A percentile compares a stretch with the other conserved stretches of the same genome.
Conservation (phyloP, 805 yeast genomes). For the Candida multigemmis region DNA sequence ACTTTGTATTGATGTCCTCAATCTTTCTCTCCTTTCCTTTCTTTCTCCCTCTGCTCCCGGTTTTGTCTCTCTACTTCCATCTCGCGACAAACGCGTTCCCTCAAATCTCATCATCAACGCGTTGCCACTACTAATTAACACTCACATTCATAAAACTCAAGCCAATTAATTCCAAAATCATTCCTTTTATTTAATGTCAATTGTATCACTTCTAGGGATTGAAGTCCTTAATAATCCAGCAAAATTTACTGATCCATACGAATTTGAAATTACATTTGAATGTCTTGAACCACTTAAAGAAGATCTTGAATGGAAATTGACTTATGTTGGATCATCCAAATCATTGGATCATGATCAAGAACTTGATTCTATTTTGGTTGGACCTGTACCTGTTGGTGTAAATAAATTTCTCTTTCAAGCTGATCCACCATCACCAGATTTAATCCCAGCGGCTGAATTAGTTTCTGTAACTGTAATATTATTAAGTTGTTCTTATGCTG, state of each 20-base stretch:
- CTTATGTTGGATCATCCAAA: constrained; percentile 93
- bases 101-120: too few relatives aligned
- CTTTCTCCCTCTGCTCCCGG: too few relatives aligned
- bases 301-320: constrained; percentile 95
- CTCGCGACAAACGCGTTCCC: too few relatives aligned
- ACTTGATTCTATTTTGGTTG: constrained; percentile 90
- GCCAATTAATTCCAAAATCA: too few relatives aligned
- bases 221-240: constrained; percentile 94
- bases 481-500: constrained; percentile 87
- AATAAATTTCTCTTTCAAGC: constrained; percentile 90
- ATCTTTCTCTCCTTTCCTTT: too few relatives aligned
- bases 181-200: too few relatives aligned
- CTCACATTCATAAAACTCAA: too few relatives aligned
- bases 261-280: constrained; percentile 95
- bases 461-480: constrained; percentile 93
- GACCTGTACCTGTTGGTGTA: constrained; percentile 97
- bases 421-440: constrained; percentile 93
- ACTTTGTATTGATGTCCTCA: too few relatives aligned
- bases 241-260: constrained; percentile 84
- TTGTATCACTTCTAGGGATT: constrained; percentile 85
- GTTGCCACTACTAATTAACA: too few relatives aligned
- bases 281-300: constrained; percentile 87
- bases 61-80: too few relatives aligned
- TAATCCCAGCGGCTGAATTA: constrained; percentile 92
- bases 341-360: constrained; percentile 96